Evolutionary conservation across 1,284 basidiomycete species (phyloP).

Genomic region (Thecaphora thlaspeos): DNA sequence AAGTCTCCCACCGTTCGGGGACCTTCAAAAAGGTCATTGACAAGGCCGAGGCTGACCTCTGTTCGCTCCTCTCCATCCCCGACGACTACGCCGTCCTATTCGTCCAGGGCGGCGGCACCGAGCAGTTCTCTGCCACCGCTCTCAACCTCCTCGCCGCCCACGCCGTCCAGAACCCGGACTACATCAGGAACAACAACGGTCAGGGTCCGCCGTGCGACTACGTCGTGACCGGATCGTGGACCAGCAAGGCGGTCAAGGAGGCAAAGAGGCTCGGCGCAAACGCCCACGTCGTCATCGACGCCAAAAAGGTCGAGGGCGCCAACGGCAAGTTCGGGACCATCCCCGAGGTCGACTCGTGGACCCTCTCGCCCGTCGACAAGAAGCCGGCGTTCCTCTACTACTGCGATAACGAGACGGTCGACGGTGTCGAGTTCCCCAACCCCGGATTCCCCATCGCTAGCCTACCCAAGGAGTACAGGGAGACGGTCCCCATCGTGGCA

Average conservation of each 20-base stretch:
- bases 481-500: conserved; percentile 76
- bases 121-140: conserved; percentile 54
- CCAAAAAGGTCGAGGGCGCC: conserved; percentile 34
- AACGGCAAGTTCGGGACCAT: conserved; percentile 70
- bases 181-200: conserved; percentile 26
- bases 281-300: conserved; percentile 43
- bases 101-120: conserved; percentile 54
- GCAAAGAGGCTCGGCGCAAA: conserved; percentile 42
- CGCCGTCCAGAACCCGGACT: conserved; percentile 45
- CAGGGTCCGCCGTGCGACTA: conserved; percentile 53
- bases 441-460: conserved; percentile 81
- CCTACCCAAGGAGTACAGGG: conserved; percentile 64
- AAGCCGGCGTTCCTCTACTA: conserved; percentile 91
- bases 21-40: conserved; percentile 51
- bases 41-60: conserved; percentile 50
- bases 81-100: conserved; percentile 53
- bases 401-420: conserved; percentile 99
- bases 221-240: conserved; percentile 53
- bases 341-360: conserved; percentile 71
- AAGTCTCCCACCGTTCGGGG: conserved; percentile 54
- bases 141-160: conserved; percentile 54
- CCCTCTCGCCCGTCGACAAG: conserved; percentile 65
- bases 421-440: conserved; percentile 85
- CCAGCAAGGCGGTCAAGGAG: conserved; percentile 52
- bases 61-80: conserved; percentile 44